Conservation (phyloP, 1,284 basidiomycete genomes). For the Microbotryum scabiosae region DNA sequence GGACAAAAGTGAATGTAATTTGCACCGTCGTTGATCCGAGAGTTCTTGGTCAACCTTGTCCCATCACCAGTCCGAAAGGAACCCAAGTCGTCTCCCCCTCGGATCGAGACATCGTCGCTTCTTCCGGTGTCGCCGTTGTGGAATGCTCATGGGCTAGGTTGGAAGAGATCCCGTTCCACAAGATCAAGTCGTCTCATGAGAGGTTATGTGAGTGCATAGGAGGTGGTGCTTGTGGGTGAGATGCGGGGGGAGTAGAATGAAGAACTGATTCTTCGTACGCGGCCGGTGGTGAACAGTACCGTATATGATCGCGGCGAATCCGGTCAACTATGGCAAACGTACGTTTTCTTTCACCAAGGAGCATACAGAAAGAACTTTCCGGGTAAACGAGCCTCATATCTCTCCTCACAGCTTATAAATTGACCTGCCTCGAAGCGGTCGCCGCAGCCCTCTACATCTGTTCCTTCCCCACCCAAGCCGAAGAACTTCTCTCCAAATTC, state of each 20-base stretch:
- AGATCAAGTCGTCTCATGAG: conserved; percentile 88
- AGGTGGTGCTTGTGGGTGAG: too few relatives aligned
- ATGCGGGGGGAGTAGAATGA: neutral
- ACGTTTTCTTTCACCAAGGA: conserved; percentile 35
- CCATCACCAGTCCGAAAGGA: conserved; percentile 66
- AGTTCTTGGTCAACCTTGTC: neutral
- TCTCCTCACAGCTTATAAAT: conserved; percentile 29
- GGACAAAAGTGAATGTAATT: too few relatives aligned
- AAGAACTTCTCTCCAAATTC: conserved; percentile 64
- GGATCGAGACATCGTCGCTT: conserved; percentile 70
- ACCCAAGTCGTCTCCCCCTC: conserved; percentile 70
- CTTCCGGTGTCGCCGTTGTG: conserved; percentile 80
- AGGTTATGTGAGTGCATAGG: conserved; percentile 58
- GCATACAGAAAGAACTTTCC: neutral
- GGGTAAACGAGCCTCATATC: too few relatives aligned
- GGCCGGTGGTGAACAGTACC: conserved; percentile 54
- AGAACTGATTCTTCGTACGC: neutral
- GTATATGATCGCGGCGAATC: conserved; percentile 84
- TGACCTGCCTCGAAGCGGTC: conserved; percentile 60
- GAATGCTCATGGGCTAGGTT: conserved; percentile 96
- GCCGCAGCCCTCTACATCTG: conserved; percentile 89
- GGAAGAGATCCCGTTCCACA: conserved; percentile 86
- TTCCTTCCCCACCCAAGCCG: conserved; percentile 70
- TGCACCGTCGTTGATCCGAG: neutral
- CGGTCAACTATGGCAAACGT: conserved; percentile 90